Conservation (phyloP, 805 yeast species). For the Alloascoidea hylecoeti region DNA sequence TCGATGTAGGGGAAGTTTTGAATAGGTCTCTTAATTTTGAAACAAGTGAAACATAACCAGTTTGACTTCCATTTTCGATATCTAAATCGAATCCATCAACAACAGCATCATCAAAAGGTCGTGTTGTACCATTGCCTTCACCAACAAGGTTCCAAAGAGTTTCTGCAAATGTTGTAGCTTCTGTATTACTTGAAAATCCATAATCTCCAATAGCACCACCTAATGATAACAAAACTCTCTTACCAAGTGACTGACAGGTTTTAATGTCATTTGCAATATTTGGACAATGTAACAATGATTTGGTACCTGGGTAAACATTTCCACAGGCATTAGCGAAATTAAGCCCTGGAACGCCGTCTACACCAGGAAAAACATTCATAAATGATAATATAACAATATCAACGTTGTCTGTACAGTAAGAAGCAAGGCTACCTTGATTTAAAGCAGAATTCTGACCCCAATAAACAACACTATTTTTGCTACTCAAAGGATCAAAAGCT, state of each 20-base stretch:
- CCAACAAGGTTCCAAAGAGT: constrained; percentile 41
- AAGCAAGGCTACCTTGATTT: constrained; percentile 25
- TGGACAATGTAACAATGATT: constrained; percentile 27
- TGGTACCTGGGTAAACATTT: constrained; percentile 17
- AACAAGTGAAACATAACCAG: constrained; percentile 58
- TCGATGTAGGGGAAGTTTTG: constrained; percentile 36
- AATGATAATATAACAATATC: constrained; percentile 60
- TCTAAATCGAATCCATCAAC: constrained; percentile 81
- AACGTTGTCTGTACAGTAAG: constrained; percentile 52
- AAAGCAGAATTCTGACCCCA: constrained; percentile 80
- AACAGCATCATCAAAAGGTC: constrained; percentile 60
- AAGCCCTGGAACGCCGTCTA: constrained; percentile 19
- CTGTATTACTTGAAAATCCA: constrained; percentile 33
- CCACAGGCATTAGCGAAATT: constrained; percentile 46
- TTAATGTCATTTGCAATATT: constrained; percentile 44
- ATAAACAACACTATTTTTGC: constrained; percentile 54
- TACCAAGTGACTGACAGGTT: constrained; percentile 68
- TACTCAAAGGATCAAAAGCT: no score
- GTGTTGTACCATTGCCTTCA: constrained; percentile 22
- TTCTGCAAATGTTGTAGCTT: constrained; percentile 44
- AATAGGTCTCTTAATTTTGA: constrained; percentile 29
- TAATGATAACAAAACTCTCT: constrained; percentile 60
- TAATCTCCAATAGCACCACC: constrained; percentile 58
- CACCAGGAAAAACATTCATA: constrained; percentile 40
- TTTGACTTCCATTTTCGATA: constrained; percentile 41